phyloP scores from a whole-genome alignment of 768 basidiomycete genomes.

The Leccinum obscurum region DNA sequence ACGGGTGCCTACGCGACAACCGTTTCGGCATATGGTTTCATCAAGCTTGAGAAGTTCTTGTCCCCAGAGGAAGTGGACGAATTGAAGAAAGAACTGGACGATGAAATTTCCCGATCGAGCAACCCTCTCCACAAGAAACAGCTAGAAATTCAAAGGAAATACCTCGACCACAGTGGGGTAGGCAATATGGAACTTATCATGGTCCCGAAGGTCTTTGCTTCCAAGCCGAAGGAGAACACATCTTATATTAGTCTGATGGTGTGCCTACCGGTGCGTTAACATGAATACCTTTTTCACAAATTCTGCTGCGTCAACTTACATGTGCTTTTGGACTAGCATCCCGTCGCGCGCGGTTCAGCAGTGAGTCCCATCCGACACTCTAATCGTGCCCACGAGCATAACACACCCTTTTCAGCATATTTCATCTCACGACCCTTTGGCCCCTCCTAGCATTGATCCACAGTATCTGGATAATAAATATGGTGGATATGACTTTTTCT shows the following conservation, averaged over 20 bases:
- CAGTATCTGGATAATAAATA: conserved; percentile 14
- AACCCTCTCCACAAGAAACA: conserved; percentile 15
- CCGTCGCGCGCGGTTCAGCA: conserved; percentile 19
- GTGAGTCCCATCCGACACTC: conserved; percentile 3
- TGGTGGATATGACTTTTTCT: conserved; percentile 4
- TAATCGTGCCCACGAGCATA: neutral
- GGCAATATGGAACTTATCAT: conserved; percentile 21
- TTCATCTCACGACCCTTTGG: conserved; percentile 15
- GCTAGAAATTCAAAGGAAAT: conserved; percentile 13
- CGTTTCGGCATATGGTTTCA: conserved; percentile 17
- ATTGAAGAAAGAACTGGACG: conserved; percentile 13
- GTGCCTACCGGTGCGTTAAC: conserved; percentile 12
- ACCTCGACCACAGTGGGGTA: conserved; percentile 3
- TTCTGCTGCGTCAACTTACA: neutral
- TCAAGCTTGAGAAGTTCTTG: conserved; percentile 20
- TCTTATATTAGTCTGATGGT: conserved; percentile 15
- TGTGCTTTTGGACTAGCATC: conserved; percentile 8
- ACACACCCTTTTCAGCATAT: conserved; percentile 13
- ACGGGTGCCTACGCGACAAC: conserved; percentile 21
- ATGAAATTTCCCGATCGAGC: conserved; percentile 4
- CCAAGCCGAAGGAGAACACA: conserved; percentile 5
- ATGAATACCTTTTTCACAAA: neutral
- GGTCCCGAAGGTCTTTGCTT: conserved; percentile 16
- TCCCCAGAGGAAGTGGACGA: conserved; percentile 10
- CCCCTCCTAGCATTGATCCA: conserved; percentile 14